Evolutionary conservation across 78 protist species (phyloP).

Genomic region (Dictyostelium intermedium): DNA sequence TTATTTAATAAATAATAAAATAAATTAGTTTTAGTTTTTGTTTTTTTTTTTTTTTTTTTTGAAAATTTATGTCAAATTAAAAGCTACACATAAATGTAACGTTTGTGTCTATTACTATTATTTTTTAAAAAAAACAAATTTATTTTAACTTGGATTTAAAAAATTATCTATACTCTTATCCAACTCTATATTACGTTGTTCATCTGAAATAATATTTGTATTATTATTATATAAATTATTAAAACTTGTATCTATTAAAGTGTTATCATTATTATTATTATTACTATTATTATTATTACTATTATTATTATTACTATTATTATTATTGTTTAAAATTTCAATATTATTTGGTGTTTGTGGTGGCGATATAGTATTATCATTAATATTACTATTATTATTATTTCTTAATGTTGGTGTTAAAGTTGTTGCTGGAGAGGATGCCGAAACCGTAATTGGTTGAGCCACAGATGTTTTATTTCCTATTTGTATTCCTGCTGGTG

Average conservation of each 20-base stretch:
- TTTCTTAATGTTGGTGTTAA: background rate
- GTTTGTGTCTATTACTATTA: background rate
- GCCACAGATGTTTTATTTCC: background rate
- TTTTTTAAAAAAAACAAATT: background rate
- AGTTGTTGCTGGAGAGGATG: background rate
- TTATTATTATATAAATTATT: background rate
- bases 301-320: background rate
- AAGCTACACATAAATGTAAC: too few relatives aligned
- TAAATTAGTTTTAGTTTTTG: background rate
- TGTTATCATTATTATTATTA: background rate
- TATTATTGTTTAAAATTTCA: background rate
- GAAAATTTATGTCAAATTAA: too few relatives aligned
- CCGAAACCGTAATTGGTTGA: background rate
- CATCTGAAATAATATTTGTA: background rate
- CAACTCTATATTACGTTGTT: background rate
- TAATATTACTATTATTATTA: background rate
- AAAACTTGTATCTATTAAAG: background rate
- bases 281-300: background rate
- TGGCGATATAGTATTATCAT: background rate
- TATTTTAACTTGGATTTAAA: conserved; percentile 7
- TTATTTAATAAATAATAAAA: background rate
- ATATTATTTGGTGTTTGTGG: background rate
- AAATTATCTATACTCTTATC: conserved; percentile 5
- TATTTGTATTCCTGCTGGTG: background rate
- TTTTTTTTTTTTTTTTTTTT: background rate